Evolutionary conservation across 106 monocot genomes (phyloP).

Genomic region (Acanthochlamys bracteata): DNA sequence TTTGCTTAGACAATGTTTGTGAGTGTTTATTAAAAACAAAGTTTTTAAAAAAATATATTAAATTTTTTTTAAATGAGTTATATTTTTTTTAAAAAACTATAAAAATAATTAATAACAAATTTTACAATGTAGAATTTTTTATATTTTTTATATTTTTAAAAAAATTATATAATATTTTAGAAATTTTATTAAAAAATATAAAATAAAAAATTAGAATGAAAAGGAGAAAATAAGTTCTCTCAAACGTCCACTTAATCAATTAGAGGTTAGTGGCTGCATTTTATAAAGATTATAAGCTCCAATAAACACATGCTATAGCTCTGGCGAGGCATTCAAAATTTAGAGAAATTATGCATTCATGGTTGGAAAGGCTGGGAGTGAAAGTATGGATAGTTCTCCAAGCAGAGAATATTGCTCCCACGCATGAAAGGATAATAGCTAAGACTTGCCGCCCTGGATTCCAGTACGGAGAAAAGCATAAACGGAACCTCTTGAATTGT

Average conservation of each 20-base stretch:
- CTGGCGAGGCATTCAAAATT: slow-evolving; percentile 49
- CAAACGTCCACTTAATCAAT: neutral
- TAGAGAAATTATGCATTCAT: slow-evolving; percentile 33
- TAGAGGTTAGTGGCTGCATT: slow-evolving; percentile 8
- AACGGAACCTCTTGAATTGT: slow-evolving; percentile 3
- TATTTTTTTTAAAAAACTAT: too few relatives aligned
- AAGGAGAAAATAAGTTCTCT: slow-evolving; percentile 7
- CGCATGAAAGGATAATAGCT: slow-evolving; percentile 30
- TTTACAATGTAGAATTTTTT: too few relatives aligned
- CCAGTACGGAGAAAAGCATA: slow-evolving; percentile 12
- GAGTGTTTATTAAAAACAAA: too few relatives aligned
- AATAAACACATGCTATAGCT: slow-evolving; percentile 17
- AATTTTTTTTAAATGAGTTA: too few relatives aligned
- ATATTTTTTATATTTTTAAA: too few relatives aligned
- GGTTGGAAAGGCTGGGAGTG: slow-evolving; percentile 59
- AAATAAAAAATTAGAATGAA: too few relatives aligned
- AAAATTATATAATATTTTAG: too few relatives aligned
- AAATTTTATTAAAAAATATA: too few relatives aligned
- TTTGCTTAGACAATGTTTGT: too few relatives aligned
- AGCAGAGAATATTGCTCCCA: slow-evolving; percentile 21
- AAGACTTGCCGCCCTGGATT: neutral
- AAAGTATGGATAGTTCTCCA: slow-evolving; percentile 33
- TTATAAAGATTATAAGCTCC: slow-evolving; percentile 8
- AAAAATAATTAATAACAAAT: too few relatives aligned
- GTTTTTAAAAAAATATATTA: too few relatives aligned